Conservation (phyloP, 1,284 basidiomycete genomes). For the Heterobasidion occidentale region DNA sequence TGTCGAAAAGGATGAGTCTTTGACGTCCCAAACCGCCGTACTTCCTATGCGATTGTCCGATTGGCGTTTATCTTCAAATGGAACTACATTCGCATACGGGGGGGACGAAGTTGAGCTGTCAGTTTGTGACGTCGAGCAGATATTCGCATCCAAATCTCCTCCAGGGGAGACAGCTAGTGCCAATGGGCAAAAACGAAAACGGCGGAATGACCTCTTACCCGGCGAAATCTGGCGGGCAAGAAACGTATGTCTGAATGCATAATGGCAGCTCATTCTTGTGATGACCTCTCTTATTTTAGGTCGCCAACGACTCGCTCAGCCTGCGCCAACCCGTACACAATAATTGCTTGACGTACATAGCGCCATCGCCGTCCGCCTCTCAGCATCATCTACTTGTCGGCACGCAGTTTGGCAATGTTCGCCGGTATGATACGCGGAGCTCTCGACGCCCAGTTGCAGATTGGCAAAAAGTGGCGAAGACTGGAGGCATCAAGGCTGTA, state of each 20-base stretch:
- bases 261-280: too few species aligned
- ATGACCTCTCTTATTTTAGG: constrained; percentile 26
- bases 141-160: constrained; percentile 35
- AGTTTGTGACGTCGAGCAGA: constrained; percentile 69
- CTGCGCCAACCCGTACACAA: constrained; percentile 81
- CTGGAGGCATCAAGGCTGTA: constrained; percentile 60
- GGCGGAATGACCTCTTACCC: constrained; percentile 51
- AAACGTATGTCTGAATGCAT: constrained; percentile 38
- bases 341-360: constrained; percentile 55
- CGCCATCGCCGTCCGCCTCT: constrained; percentile 18
- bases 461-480: constrained; percentile 53
- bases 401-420: constrained; percentile 69
- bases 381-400: constrained; percentile 62
- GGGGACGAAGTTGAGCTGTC: constrained; percentile 87
- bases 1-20: constrained; percentile 17
- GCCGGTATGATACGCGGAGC: constrained; percentile 75
- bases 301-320: constrained; percentile 70
- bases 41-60: constrained; percentile 60
- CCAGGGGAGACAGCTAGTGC: constrained; percentile 13
- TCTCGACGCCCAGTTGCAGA: constrained; percentile 65
- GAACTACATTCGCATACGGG: constrained; percentile 65
- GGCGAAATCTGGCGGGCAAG: constrained; percentile 77
- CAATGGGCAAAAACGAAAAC: constrained; percentile 56
- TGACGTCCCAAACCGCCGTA: constrained; percentile 19
- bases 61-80: constrained; percentile 54